A percentile compares a stretch with the other conserved stretches of the same genome.
Evolutionary conservation across 202 grass and related monocot species (phyloP).

Genomic region (Cymbopogon flexuosus): DNA sequence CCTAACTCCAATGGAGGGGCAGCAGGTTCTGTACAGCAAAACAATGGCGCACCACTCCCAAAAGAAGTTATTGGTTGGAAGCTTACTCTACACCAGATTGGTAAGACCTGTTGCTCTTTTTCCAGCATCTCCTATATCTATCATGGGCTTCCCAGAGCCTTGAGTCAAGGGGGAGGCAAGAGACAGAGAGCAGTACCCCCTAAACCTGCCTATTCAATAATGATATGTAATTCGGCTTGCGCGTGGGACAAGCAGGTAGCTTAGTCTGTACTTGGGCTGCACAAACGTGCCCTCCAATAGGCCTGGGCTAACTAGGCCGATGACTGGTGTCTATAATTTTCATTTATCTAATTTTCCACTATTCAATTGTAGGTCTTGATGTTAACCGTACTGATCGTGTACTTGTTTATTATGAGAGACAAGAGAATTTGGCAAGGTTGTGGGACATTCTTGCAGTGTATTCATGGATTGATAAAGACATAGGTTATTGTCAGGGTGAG

Average conservation of each 20-base stretch:
- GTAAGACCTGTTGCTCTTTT: conserved; percentile 35
- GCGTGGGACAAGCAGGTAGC: not conserved
- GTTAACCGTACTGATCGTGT: conserved; percentile 90
- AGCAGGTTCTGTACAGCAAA: conserved; percentile 22
- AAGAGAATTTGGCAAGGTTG: conserved; percentile 62
- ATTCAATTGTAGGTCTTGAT: conserved; percentile 64
- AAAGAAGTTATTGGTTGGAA: conserved; percentile 83
- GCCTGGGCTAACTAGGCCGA: not conserved
- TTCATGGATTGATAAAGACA: conserved; percentile 92
- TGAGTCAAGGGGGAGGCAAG: not conserved
- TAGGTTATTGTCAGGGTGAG: conserved; percentile 93
- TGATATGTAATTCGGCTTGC: not conserved
- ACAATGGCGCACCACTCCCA: conserved; percentile 25
- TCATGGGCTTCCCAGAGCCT: not conserved
- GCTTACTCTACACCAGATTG: conserved; percentile 93
- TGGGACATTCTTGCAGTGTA: conserved; percentile 97
- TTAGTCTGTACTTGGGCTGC: not conserved
- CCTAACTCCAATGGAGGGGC: conserved; percentile 33
- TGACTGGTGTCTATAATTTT: not conserved
- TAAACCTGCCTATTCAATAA: not conserved
- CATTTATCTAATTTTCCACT: conserved; percentile 11
- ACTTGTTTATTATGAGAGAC: conserved; percentile 84
- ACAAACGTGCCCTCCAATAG: not conserved
- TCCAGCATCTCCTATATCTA: conserved; percentile 22
- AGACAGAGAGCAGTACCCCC: not conserved